Base-by-base conservation (phyloP, 148 eudicot species). In the Cornus florida region DNA sequence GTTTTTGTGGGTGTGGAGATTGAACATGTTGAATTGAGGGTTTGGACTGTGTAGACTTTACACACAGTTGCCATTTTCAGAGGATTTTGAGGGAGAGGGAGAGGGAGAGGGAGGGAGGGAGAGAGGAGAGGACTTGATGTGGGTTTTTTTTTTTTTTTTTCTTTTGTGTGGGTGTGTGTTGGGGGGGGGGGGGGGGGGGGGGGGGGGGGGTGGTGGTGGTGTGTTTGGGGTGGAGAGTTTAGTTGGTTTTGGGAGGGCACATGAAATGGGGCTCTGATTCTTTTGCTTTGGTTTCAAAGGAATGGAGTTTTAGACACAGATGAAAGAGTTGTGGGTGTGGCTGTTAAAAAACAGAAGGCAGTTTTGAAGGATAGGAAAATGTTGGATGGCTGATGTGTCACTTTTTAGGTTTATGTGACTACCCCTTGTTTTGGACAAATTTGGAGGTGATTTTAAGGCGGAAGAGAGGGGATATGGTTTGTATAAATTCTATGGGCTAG, bases 1-100 rank as follows among this genome's bases (percentile, higher is more conserved):
- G 97, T 81, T 83, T 84, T 88, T 71, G 84, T 69, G 66, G 82
- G 86, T 59, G 83, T 81, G 48, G 91, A 53, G 19, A 53, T 53
- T 53, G 59, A 53, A 14, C 17, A 53, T 1, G 59, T 82, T 17
- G 92, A 86, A 82, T 86, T 88, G 78, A 82, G 89, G 77, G 77
- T 84, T 71, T 88, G 93, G 35, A 83, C 76, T 77, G 94, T 92
- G 89, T 89, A 86, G 65, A 90, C 90, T 70, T 92, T 90, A 71
- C 91, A 92, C 33, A 89, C 84, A 77, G 97, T 95, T 79, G 39
- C 46, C 46, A 70, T 33, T 78, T 17, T 7, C 4, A 28, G 28
- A 28, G 28, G 28, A 28, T 28, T 28, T 28, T 28, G 28, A 28
- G 28, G 28, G 66, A 5, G 64, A 57, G 64, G 16, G 64, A 57